Conservation (phyloP, 129 eudicot genomes). For the Pseudognaphalium luteoalbum region DNA sequence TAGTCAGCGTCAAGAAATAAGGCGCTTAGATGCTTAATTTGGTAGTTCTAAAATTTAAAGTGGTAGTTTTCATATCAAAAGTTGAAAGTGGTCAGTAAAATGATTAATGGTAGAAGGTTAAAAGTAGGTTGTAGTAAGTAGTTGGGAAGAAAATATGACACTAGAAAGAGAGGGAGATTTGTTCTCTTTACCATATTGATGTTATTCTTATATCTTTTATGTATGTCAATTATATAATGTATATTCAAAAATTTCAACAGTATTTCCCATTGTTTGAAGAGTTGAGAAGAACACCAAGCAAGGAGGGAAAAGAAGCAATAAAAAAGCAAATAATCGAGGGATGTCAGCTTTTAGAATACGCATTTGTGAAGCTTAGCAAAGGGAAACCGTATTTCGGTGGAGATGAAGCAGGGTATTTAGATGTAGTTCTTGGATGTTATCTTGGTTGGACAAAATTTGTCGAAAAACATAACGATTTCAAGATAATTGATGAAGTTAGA, state of each 20-base stretch:
- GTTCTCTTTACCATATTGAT: too few species aligned
- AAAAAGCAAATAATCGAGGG: slow-evolving; percentile 27
- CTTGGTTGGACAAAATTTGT: slow-evolving; percentile 39
- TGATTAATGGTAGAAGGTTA: too few species aligned
- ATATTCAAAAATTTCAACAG: not conserved
- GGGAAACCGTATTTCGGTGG: slow-evolving; percentile 64
- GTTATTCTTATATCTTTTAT: too few species aligned
- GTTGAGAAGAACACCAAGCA: slow-evolving; percentile 20
- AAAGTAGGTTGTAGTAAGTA: too few species aligned
- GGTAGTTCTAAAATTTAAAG: too few species aligned
- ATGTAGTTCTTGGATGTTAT: slow-evolving; percentile 57
- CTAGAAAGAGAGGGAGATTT: too few species aligned
- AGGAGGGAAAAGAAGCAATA: slow-evolving; percentile 31
- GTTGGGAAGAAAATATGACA: too few species aligned
- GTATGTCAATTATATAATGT: too few species aligned
- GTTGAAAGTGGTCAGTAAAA: too few species aligned
- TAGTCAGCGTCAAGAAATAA: too few species aligned
- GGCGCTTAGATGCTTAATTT: too few species aligned
- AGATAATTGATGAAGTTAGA: slow-evolving; percentile 40
- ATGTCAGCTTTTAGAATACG: slow-evolving; percentile 42
- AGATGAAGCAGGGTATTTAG: slow-evolving; percentile 48
- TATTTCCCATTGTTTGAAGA: slow-evolving; percentile 16
- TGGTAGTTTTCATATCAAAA: too few species aligned
- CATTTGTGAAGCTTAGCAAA: slow-evolving; percentile 50
- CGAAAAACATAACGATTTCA: slow-evolving; percentile 28